A percentile compares a stretch with the other conserved stretches of the same genome.
Evolutionary conservation across 164 flowering plant species (phyloP).

Genomic region (Magnolia sinica): DNA sequence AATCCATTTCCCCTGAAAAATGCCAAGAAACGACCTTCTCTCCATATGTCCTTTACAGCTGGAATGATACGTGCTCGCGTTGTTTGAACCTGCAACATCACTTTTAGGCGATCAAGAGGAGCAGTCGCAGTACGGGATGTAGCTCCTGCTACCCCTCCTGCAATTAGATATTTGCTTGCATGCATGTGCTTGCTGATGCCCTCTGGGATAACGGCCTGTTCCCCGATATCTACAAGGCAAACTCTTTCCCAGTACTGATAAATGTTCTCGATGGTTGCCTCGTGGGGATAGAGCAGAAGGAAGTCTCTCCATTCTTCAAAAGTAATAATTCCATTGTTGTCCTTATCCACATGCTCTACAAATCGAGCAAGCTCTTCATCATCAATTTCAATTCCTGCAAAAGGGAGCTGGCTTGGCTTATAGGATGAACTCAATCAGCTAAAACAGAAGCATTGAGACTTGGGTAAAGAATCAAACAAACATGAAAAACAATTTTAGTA

Average conservation of each 20-base stretch:
- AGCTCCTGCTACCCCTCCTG: slow-evolving; percentile 97
- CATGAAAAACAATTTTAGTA: background rate
- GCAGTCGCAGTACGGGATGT: slow-evolving; percentile 97
- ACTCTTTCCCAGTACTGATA: slow-evolving; percentile 93
- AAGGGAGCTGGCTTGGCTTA: slow-evolving; percentile 49
- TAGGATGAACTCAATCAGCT: slow-evolving; percentile 35
- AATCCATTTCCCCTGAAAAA: slow-evolving; percentile 96
- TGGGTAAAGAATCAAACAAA: background rate
- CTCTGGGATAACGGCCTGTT: slow-evolving; percentile 85
- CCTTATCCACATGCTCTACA: slow-evolving; percentile 96
- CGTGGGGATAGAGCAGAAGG: slow-evolving; percentile 95
- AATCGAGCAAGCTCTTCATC: slow-evolving; percentile 91
- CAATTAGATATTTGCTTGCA: slow-evolving; percentile 76
- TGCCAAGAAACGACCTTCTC: slow-evolving; percentile 63
- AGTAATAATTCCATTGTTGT: slow-evolving; percentile 90
- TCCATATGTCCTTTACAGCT: slow-evolving; percentile 67
- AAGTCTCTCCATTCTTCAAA: slow-evolving; percentile 99
- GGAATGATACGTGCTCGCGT: slow-evolving; percentile 48
- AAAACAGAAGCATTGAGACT: background rate
- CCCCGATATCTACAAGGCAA: slow-evolving; percentile 95
- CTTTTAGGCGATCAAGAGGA: slow-evolving; percentile 94
- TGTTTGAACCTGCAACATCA: slow-evolving; percentile 85
- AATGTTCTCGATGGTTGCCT: slow-evolving; percentile 87
- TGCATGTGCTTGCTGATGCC: slow-evolving; percentile 83
- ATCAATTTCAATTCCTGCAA: slow-evolving; percentile 86